These are phyloP conservation scores for Eimeria acervulina DNA, from an alignment of 169 alveolate genomes.

Conservation along the genomic window DNA sequence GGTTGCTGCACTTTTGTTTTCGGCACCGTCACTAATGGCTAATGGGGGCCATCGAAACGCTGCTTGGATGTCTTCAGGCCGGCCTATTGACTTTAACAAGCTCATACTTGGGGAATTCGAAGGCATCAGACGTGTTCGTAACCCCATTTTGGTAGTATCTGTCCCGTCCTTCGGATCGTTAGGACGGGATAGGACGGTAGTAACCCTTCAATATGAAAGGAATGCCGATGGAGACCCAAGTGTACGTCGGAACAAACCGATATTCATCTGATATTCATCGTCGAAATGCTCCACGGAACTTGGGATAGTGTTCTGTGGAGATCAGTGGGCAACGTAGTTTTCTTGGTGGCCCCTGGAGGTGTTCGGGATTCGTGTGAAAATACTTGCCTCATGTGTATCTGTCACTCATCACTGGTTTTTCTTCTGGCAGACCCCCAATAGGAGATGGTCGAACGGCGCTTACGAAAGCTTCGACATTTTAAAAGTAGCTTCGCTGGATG, in stretches of 20 bases:
- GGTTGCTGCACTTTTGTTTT: not conserved
- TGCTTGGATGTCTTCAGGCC: constrained; percentile 41
- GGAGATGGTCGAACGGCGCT: constrained; percentile 88
- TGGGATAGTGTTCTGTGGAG: not conserved
- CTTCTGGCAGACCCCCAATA: constrained; percentile 86
- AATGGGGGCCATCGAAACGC: not conserved
- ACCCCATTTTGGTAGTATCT: constrained; percentile 63
- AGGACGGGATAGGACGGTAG: constrained; percentile 56
- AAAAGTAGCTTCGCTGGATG: constrained; percentile 87
- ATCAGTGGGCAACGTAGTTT: not conserved
- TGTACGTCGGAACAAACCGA: constrained; percentile 9
- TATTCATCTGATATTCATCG: not conserved
- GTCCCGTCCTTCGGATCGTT: constrained; percentile 75
- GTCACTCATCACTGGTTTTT: not conserved
- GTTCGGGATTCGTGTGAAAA: not conserved
- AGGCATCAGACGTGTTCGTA: constrained; percentile 78
- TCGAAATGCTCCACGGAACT: not conserved
- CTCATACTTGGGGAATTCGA: constrained; percentile 35
- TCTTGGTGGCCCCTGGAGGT: not conserved
- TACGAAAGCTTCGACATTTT: constrained; percentile 92
- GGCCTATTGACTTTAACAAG: constrained; percentile 70
- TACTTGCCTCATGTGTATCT: not conserved
- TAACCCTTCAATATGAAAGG: constrained; percentile 61
- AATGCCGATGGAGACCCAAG: constrained; percentile 79
- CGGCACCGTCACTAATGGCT: not conserved